Conservation (phyloP, 805 yeast species). For the Saturnispora kantuleensis region DNA sequence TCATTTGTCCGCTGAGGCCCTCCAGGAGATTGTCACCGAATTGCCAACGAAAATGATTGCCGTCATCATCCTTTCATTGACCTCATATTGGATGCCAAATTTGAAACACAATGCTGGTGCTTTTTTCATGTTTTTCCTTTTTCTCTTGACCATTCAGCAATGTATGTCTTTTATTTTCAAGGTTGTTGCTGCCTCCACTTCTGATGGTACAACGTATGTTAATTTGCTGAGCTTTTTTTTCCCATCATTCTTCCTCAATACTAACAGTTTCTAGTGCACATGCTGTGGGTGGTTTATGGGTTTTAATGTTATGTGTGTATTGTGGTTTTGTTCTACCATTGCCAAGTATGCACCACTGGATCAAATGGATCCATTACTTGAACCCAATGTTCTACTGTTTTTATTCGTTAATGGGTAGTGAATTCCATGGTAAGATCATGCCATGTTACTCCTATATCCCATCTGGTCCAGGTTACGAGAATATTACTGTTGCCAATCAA, state of each 20-base stretch:
- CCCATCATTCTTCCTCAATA: slow-evolving; percentile 38
- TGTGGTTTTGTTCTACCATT: slow-evolving; percentile 48
- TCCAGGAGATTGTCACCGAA: slow-evolving; percentile 46
- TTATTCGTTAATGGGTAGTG: slow-evolving; percentile 47
- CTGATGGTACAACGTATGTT: slow-evolving; percentile 22
- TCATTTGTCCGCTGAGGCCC: slow-evolving; percentile 57
- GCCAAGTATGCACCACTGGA: slow-evolving; percentile 52
- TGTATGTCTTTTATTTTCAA: slow-evolving; percentile 44
- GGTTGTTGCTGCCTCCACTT: slow-evolving; percentile 36
- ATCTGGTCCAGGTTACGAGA: slow-evolving; percentile 42
- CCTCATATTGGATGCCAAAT: slow-evolving; percentile 42
- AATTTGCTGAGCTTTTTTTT: slow-evolving; percentile 9
- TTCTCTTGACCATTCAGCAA: slow-evolving; percentile 22
- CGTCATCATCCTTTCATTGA: slow-evolving; percentile 36
- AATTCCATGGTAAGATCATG: slow-evolving; percentile 46
- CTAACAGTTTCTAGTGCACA: slow-evolving; percentile 46
- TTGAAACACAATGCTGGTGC: slow-evolving; percentile 45
- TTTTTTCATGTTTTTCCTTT: slow-evolving; percentile 28
- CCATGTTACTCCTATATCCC: slow-evolving; percentile 41
- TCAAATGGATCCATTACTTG: slow-evolving; percentile 43
- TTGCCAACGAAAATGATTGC: slow-evolving; percentile 47
- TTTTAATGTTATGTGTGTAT: slow-evolving; percentile 47
- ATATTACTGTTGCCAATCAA: slow-evolving; percentile 29
- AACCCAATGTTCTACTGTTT: slow-evolving; percentile 40
- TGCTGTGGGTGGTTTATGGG: slow-evolving; percentile 33